A percentile compares a stretch with the other conserved stretches of the same genome.
These are phyloP conservation scores for Sporothrix sp. DNA, from an alignment of 2,329 filamentous ascomycete genomes.

Conservation along the genomic window DNA sequence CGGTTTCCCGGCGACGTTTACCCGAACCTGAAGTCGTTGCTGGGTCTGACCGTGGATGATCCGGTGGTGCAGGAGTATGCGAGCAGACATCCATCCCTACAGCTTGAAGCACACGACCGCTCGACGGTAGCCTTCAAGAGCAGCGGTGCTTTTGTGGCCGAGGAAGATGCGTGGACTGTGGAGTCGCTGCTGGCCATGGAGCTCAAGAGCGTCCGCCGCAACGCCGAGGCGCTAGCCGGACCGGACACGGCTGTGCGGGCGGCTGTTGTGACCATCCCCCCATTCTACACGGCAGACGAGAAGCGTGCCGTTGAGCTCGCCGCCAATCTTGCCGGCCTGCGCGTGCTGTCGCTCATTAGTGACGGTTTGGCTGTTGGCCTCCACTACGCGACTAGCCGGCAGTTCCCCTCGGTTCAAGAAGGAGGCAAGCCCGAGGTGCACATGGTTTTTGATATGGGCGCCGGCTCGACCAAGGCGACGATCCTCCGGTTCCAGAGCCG, in stretches of 20 bases:
- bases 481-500: slow-evolving; percentile 83
- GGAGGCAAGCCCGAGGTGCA: slow-evolving; percentile 84
- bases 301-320: slow-evolving; percentile 77
- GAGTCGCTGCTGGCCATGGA: slow-evolving; percentile 97
- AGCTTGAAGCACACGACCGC: slow-evolving; percentile 51
- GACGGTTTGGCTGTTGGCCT: slow-evolving; percentile 88
- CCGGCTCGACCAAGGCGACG: slow-evolving; percentile 85
- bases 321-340: slow-evolving; percentile 78
- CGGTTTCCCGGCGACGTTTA: slow-evolving; percentile 91
- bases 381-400: slow-evolving; percentile 87
- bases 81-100: slow-evolving; percentile 66
- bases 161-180: slow-evolving; percentile 62
- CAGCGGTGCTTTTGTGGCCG: slow-evolving; percentile 47
- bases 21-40: slow-evolving; percentile 80
- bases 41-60: slow-evolving; percentile 59
- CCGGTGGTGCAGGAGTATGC: slow-evolving; percentile 60
- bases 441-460: slow-evolving; percentile 95
- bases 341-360: slow-evolving; percentile 73
- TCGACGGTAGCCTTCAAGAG: slow-evolving; percentile 78
- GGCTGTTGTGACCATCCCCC: slow-evolving; percentile 77
- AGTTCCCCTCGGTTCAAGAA: slow-evolving; percentile 75
- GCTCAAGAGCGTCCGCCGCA: slow-evolving; percentile 79
- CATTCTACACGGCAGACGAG: slow-evolving; percentile 86
- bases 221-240: slow-evolving; percentile 75
- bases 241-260: slow-evolving; percentile 65